A percentile compares a stretch with the other conserved stretches of the same genome.
Evolutionary conservation across 257 asterid genomes (phyloP).

Genomic region (Primulina eburnea): DNA sequence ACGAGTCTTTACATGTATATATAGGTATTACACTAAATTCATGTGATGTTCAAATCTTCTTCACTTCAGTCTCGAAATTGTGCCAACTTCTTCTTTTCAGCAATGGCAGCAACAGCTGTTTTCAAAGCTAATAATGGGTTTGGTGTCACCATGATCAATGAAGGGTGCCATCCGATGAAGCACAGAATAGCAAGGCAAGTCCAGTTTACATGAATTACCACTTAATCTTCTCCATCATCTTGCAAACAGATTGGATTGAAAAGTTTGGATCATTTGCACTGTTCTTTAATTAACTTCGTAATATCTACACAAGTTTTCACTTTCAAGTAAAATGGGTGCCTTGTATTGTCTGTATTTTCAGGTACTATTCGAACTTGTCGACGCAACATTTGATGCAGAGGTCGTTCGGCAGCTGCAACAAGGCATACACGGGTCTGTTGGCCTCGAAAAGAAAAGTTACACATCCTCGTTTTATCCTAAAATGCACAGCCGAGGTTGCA

Average conservation of each 20-base stretch:
- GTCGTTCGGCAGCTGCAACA: constrained; percentile 6
- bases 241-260: not conserved
- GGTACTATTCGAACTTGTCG: not conserved
- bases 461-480: constrained; percentile 2
- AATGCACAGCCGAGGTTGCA: constrained; percentile 21
- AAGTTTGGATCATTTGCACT: no score
- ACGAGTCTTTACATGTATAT: no score
- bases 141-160: not conserved
- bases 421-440: not conserved
- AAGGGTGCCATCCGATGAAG: not conserved
- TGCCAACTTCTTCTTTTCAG: not conserved
- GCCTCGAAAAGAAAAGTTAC: not conserved
- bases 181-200: not conserved
- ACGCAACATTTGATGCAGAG: not conserved
- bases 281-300: no score
- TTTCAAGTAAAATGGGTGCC: no score
- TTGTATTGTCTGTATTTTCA: not conserved
- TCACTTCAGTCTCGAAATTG: not conserved
- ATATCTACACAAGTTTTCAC: no score
- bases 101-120: not conserved
- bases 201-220: not conserved
- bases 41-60: not conserved
- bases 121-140: not conserved
- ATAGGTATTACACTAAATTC: not conserved
- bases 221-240: not conserved